These are phyloP conservation scores for Nicotiana undulata DNA, from an alignment of 257 asterid genomes.

Conservation along the genomic window DNA sequence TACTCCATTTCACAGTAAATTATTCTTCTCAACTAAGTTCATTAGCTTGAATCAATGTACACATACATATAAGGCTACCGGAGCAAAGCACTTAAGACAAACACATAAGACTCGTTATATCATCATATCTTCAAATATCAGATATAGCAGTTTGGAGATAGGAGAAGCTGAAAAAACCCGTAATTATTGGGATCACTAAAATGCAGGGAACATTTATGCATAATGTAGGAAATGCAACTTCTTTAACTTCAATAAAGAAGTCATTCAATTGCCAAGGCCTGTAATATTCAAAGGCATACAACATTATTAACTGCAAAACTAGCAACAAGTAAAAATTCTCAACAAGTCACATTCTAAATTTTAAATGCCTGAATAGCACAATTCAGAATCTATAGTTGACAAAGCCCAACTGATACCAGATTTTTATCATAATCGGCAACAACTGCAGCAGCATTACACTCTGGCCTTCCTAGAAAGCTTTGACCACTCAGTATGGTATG, in stretches of 20 bases:
- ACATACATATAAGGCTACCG: neutral
- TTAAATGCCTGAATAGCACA: conserved; percentile 23
- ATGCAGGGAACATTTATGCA: neutral
- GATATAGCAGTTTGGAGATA: neutral
- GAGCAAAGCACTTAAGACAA: neutral
- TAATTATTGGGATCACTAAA: neutral
- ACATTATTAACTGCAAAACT: conserved; percentile 44
- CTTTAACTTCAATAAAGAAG: conserved; percentile 4
- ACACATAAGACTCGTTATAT: neutral
- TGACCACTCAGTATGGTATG: conserved; percentile 90
- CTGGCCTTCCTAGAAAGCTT: conserved; percentile 68
- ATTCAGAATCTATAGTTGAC: conserved; percentile 9
- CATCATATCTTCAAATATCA: neutral
- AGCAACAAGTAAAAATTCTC: conserved; percentile 28
- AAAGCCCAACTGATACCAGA: conserved; percentile 16
- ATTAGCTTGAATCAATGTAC: neutral
- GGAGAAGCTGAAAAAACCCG: neutral
- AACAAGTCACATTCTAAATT: conserved; percentile 27
- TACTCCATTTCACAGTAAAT: neutral
- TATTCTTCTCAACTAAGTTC: neutral
- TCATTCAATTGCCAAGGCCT: neutral
- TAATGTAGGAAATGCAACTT: neutral
- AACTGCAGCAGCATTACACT: conserved; percentile 22
- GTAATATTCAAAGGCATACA: conserved; percentile 15
- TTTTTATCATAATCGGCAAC: conserved; percentile 9